phyloP scores from a whole-genome alignment of 306 rosid genomes.

The Sindora glabra region DNA sequence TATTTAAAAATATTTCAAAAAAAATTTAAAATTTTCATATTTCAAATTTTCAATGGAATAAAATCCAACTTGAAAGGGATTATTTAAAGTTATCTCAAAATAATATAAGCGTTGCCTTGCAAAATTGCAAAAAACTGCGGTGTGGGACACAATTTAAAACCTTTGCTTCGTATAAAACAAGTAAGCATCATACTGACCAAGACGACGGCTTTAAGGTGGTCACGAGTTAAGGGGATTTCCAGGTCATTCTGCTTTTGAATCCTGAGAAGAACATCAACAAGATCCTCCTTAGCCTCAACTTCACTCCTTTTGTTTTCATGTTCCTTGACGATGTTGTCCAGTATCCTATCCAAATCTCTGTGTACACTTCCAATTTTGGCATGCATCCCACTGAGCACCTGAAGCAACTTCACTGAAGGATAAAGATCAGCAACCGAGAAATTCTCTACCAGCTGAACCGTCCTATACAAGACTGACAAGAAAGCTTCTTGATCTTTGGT shows the following conservation, averaged over 20 bases:
- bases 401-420: background rate
- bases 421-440: too few relatives aligned
- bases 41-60: too few relatives aligned
- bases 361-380: background rate
- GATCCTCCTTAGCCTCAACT: background rate
- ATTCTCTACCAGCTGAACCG: background rate
- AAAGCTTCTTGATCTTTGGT: background rate
- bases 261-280: slow-evolving; percentile 14
- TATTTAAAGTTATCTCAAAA: too few relatives aligned
- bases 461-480: too few relatives aligned
- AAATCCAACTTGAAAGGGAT: too few relatives aligned
- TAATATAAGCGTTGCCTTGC: too few relatives aligned
- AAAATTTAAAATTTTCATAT: too few relatives aligned
- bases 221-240: background rate
- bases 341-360: background rate
- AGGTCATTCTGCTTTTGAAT: background rate
- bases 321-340: background rate
- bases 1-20: too few relatives aligned
- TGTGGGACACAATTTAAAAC: too few relatives aligned
- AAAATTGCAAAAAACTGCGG: too few relatives aligned
- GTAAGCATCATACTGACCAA: background rate
- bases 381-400: background rate
- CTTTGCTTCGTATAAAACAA: too few relatives aligned
- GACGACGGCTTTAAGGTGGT: slow-evolving; percentile 20
- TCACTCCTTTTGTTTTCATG: background rate